Conservation (phyloP, 805 yeast genomes). For the Barnettozyma sp. region DNA sequence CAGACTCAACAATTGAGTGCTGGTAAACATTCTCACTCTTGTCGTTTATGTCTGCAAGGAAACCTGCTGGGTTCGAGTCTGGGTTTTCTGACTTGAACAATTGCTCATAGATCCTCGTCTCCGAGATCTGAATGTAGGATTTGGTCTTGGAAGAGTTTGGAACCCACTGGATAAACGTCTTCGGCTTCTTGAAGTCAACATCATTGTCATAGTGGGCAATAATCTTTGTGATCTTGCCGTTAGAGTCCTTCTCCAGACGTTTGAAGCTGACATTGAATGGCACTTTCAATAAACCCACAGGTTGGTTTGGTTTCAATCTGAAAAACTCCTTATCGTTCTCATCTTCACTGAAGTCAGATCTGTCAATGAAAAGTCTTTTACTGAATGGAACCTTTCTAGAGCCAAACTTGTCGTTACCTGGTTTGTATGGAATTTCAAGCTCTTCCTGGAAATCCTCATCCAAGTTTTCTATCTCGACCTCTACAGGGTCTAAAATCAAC, state of each 20-base stretch:
- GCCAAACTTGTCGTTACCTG: slow-evolving; percentile 74
- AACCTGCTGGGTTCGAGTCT: slow-evolving; percentile 80
- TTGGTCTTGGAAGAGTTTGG: slow-evolving; percentile 56
- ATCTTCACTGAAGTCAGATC: slow-evolving; percentile 75
- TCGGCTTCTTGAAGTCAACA: slow-evolving; percentile 49
- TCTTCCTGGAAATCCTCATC: slow-evolving; percentile 65
- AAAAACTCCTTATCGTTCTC: slow-evolving; percentile 62
- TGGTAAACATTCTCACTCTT: slow-evolving; percentile 63
- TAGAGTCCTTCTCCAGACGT: slow-evolving; percentile 51
- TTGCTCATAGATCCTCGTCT: slow-evolving; percentile 82
- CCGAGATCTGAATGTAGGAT: slow-evolving; percentile 60
- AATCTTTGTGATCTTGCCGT: slow-evolving; percentile 62
- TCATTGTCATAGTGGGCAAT: slow-evolving; percentile 77
- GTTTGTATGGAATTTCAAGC: slow-evolving; percentile 81
- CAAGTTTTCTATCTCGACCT: slow-evolving; percentile 75
- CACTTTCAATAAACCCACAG: slow-evolving; percentile 90
- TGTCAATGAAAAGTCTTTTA: slow-evolving; percentile 75
- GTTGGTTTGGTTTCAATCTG: slow-evolving; percentile 88
- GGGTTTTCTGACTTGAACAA: slow-evolving; percentile 92
- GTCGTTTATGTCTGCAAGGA: slow-evolving; percentile 73
- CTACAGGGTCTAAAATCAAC: slow-evolving; percentile 85
- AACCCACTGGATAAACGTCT: slow-evolving; percentile 96
- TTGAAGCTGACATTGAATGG: slow-evolving; percentile 75
- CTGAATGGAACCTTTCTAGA: slow-evolving; percentile 70
- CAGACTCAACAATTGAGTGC: slow-evolving; percentile 71